Base-by-base conservation (phyloP, 1,284 basidiomycete species). In the Coniferiporia sulphurascens region DNA sequence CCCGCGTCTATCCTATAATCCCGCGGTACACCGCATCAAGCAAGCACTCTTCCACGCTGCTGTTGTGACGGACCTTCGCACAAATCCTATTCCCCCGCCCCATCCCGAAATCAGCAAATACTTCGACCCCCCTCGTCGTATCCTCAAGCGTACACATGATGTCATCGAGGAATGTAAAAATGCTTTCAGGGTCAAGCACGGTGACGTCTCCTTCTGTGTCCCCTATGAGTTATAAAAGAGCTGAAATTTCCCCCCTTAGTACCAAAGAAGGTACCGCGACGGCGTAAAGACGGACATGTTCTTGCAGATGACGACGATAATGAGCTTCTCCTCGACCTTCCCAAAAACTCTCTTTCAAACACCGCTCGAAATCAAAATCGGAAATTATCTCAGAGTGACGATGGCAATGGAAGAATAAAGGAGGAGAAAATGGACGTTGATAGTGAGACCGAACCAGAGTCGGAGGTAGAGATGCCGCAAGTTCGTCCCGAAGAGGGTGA, bases 11-110 rank as follows among this genome's bases (percentile, higher is more conserved):
- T 91, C 91, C 0, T 96, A 85, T 72, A 97, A 96, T 66, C 95
- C 96, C 0, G 85, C 91, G 4, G 81, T 97, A 34, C 95, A 98
- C 69, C 87, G 94, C 43, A 82, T 87, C 57, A 96, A 96, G 69
- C 93, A 97, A 74, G 95, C 95, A 2, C 85, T 95, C 64, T 91
- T 95, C 70, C 93, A 95, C 67, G 85, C 86, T 55, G 91, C 92
- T 0, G 78, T 92, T 10, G 86, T 89, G 6, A 74, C 83, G 1
- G 89, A 95, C 67, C 76, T 95, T 8, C 73, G 79, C n/a, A 77
- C 75, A 1, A 78, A 91, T 57, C 91, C 92, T 0, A 76, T 97
- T 1, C 88, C 90, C 0, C 89, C 89, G 0, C 92, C 93, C 0
- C 93, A 96, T 70, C 87, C 87, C 0, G 89, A 91, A 60, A 78